Percentiles rank a stretch among this genome's conserved stretches.
Evolutionary conservation across 192 early-diverging fungal genomes (phyloP).

Genomic region (Funneliformis mosseae): DNA sequence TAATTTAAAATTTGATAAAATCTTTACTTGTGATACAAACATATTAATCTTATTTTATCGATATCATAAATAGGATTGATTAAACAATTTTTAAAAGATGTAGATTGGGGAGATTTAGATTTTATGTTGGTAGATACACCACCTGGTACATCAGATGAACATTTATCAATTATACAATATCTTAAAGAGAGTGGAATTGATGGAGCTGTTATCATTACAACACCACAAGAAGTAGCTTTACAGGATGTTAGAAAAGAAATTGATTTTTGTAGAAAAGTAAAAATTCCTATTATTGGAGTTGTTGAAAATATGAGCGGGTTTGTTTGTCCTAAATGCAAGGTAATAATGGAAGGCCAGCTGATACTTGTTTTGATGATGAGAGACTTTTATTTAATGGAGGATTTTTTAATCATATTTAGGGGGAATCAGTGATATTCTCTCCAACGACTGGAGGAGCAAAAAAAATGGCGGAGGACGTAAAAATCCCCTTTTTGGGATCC

Average conservation of each 20-base stretch:
- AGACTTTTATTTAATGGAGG: background rate
- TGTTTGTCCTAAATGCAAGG: constrained; percentile 87
- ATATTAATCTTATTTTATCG: background rate
- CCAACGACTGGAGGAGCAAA: constrained; percentile 76
- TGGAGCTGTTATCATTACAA: constrained; percentile 91
- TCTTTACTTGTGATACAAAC: background rate
- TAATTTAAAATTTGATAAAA: background rate
- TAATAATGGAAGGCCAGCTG: constrained; percentile 30
- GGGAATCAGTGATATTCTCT: constrained; percentile 74
- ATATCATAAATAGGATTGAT: constrained; percentile 64
- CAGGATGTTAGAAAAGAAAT: constrained; percentile 98
- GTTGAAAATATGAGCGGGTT: constrained; percentile 99
- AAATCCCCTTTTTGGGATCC: constrained; percentile 63
- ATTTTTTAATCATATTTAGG: constrained; percentile 31
- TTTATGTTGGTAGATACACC: constrained; percentile 96
- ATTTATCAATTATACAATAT: constrained; percentile 83
- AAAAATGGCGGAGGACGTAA: constrained; percentile 65
- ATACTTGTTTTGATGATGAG: background rate
- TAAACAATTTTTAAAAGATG: constrained; percentile 95
- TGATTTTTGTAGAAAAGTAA: constrained; percentile 92
- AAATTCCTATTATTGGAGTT: constrained; percentile 85
- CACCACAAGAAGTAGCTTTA: constrained; percentile 87
- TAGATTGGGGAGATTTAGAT: constrained; percentile 91
- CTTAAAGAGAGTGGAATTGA: constrained; percentile 76
- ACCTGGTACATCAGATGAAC: constrained; percentile 97